Base-by-base conservation (phyloP, 257 asterid species). In the Fraxinus anomala region DNA sequence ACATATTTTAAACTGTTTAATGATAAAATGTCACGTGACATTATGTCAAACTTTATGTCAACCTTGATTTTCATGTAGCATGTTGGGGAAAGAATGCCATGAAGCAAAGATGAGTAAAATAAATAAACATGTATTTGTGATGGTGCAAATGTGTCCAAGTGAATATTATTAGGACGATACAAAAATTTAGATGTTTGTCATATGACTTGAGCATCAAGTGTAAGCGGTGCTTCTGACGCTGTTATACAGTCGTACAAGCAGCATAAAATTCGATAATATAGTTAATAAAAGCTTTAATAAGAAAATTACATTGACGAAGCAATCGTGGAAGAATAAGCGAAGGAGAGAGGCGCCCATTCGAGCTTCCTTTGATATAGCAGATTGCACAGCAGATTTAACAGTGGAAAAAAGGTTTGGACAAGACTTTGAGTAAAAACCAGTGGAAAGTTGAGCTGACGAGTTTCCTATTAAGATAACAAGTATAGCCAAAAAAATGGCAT, bases 311-410 rank as follows among this genome's bases (percentile, higher is more conserved):
- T 92, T 90, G 39, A 94, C 97, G 78, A 94, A 94, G 84, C 98
- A 94, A 80, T 92, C 97, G 31, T 94, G 98, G 79, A 94, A 94
- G 83, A 88, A 89, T 28, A 92, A 83, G 12, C 97, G 98, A 17
- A 94, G 95, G 72, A 94, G 89, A 70, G 97, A 92, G 59, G 97
- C 97, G n/a, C 97, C 98, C 92, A 94, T 91, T 11, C 98, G 92
- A 42, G 90, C 81, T 83, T 92, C 97, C 1, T 79, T 90, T 5
- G 65, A 76, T 74, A 94, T 85, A 0, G 98, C 97, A 0, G 90
- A 76, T 0, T 61, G 83, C 23, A 91, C 96, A 1, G 77, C 89
- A 1, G 89, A 83, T 24, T 78, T 83, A 37, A 95, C 91, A 0
- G 90, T 80, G 23, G 42, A 3, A 17, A 83, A 82, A 11, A 95